These are phyloP conservation scores for Aphelidium insulamus DNA, from an alignment of 371 early-diverging fungal genomes.

Conservation along the genomic window DNA sequence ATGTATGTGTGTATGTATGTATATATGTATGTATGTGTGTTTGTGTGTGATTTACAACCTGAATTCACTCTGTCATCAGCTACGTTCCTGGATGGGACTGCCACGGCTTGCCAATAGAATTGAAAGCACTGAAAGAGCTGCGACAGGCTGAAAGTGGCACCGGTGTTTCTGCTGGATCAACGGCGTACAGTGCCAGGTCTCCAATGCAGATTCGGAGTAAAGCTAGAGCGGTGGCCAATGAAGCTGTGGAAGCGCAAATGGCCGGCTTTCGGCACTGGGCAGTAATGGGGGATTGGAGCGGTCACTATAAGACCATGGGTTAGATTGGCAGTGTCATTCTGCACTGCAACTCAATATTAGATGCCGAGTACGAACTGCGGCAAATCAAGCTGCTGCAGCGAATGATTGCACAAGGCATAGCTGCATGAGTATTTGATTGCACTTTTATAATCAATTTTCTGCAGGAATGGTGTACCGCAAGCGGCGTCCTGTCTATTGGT, in stretches of 20 bases:
- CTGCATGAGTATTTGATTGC: not conserved
- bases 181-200: too few species aligned
- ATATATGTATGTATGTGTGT: not conserved
- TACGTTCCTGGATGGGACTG: conserved; percentile 93
- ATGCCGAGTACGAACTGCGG: conserved; percentile 48
- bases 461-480: conserved; percentile 42
- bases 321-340: conserved; percentile 2
- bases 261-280: conserved; percentile 42
- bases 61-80: conserved; percentile 8
- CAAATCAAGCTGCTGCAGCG: conserved; percentile 51
- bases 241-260: conserved; percentile 40
- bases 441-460: not conserved
- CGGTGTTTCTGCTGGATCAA: too few species aligned
- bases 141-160: conserved; percentile 4
- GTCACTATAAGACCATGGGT: conserved; percentile 50
- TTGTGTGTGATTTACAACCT: too few species aligned
- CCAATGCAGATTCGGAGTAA: too few species aligned
- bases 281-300: conserved; percentile 65
- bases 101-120: conserved; percentile 89
- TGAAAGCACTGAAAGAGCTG: conserved; percentile 54
- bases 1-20: not conserved
- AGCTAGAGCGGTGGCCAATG: conserved; percentile 35
- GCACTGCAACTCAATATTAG: conserved; percentile 5
- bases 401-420: conserved; percentile 39
- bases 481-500: conserved; percentile 76